phyloP scores from a whole-genome alignment of 1,284 basidiomycete species.

The Hymenochaete sp. region DNA sequence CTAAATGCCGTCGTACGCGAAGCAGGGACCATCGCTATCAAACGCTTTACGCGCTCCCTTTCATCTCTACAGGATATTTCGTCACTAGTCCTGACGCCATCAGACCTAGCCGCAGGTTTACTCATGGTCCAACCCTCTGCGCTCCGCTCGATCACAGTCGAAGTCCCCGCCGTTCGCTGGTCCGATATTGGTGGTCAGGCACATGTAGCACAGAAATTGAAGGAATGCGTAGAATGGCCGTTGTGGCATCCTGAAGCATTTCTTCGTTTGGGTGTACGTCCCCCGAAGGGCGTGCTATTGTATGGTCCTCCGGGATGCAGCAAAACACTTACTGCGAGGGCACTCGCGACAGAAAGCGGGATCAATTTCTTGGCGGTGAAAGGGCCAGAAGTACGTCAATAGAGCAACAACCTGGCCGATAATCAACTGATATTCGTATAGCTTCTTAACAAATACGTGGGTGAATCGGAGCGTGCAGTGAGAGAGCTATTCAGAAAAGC shows the following conservation, averaged over 20 bases:
- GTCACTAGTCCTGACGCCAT: slow-evolving; percentile 41
- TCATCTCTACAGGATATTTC: slow-evolving; percentile 18
- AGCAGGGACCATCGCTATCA: slow-evolving; percentile 87
- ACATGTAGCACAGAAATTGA: slow-evolving; percentile 70
- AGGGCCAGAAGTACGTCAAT: slow-evolving; percentile 74
- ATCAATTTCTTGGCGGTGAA: slow-evolving; percentile 98
- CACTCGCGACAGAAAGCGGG: slow-evolving; percentile 90
- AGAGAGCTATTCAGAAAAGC: slow-evolving; percentile 96
- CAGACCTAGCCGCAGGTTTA: slow-evolving; percentile 68
- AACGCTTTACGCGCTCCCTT: slow-evolving; percentile 52
- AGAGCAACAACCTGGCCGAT: slow-evolving; percentile 8
- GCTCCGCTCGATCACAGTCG: slow-evolving; percentile 88
- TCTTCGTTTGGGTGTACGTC: slow-evolving; percentile 75
- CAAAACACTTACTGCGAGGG: slow-evolving; percentile 92
- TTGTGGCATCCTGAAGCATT: slow-evolving; percentile 82
- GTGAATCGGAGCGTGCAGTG: slow-evolving; percentile 92
- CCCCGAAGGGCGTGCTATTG: slow-evolving; percentile 85
- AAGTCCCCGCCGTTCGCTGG: slow-evolving; percentile 79
- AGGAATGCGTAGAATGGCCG: slow-evolving; percentile 94
- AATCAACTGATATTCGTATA: slow-evolving; percentile 28
- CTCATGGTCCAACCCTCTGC: slow-evolving; percentile 84
- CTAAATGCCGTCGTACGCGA: slow-evolving; percentile 87
- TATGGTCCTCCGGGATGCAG: slow-evolving; percentile 98
- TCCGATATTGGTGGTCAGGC: slow-evolving; percentile 86
- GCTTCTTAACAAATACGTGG: slow-evolving; percentile 95